Base-by-base conservation (phyloP, 352 stramenopile genomes). In the Nothophytophthora sp. region DNA sequence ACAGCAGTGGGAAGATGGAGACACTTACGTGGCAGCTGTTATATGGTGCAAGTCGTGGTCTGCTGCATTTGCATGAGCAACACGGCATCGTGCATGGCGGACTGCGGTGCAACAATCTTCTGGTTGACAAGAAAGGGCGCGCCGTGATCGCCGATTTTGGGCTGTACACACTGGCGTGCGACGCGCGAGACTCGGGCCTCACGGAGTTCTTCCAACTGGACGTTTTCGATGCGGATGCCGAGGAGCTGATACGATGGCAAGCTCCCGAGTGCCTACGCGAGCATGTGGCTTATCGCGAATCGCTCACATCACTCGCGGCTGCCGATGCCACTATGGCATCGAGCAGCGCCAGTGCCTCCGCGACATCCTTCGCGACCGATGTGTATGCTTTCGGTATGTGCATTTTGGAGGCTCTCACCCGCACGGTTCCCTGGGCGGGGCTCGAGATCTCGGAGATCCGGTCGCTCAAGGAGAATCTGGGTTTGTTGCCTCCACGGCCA, bases 301-400 rank as follows among this genome's bases (percentile, higher is more conserved):
- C 68, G 1, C 48, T 73, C 11, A 49, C 30, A 11, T 68, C 57
- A 19, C 34, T 70, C 1, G 60, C 60, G 6, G 57, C 73, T 4
- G 36, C 27, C 0, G 45, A 11, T 6, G 60, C 43, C 5, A 24
- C 35, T 9, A 6, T 69, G 29, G 20, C 49, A 13, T 55, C 51
- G 22, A 70, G 41, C 19, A 28, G 25, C 15, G 13, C 45, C 9
- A 63, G 50, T 50, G 53, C 50, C 8, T 72, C 59, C 0, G 49
- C 68, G 1, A 70, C 45, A 11, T 71, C 70, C 1, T 84, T 81
- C 19, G 62, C 66, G 2, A 73, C 66, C 0, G 79, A 92, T 42
- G 67, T 90, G 30, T 92, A 87, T 50, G 73, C 77, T 11, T 81
- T 90, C 29, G 81, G 81, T n/a, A 88, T 92, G 79, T 88, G 73